Base-by-base conservation (phyloP, 2,329 filamentous ascomycete species). In the Paraphaeosphaeria minitans region DNA sequence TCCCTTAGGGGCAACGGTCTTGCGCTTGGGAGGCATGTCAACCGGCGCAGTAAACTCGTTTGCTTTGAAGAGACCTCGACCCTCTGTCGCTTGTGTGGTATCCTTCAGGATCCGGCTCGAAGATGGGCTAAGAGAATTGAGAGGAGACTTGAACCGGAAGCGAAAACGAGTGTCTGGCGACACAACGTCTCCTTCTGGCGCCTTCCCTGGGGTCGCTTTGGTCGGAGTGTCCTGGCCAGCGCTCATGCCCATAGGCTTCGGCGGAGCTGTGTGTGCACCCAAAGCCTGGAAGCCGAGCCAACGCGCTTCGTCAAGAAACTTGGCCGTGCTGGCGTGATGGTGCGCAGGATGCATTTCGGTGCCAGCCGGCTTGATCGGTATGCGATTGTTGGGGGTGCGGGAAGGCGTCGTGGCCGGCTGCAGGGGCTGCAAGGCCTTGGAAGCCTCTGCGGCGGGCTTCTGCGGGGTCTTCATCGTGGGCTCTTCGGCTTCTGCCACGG, bases 321-420 rank as follows among this genome's bases (percentile, higher is more conserved):
- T 91, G 61, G 87, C 89, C 22, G 90, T 93, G 64, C 83, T 89
- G 55, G 86, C 84, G 57, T 95, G 92, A 57, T 87, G 86, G 73
- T 90, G 91, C 80, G 90, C 91, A 9, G 94, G 94, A 74, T 97
- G 93, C 93, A 97, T 97, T 75, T 97, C 93, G 59, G 88, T 87
- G 63, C 84, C 84, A 49, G 89, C 81, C 24, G 92, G 90, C 79
- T 90, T 89, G 66, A 89, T 80, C 6, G 87, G 84, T 4, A 87
- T 87, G 14, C 83, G 84, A 41, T 86, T 85, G 42, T 82, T 83
- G 5, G 92, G 92, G 7, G 79, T 78, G 55, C 65, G 71, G 29
- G 68, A 65, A 21, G 67, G 58, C 39, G 67, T 59, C 37, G 59
- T 59, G 22, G 63, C 69, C 59, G 55, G 84, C 37, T 82, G 82